Conservation (phyloP, 805 yeast genomes). For the Yamadazyma sp. region DNA sequence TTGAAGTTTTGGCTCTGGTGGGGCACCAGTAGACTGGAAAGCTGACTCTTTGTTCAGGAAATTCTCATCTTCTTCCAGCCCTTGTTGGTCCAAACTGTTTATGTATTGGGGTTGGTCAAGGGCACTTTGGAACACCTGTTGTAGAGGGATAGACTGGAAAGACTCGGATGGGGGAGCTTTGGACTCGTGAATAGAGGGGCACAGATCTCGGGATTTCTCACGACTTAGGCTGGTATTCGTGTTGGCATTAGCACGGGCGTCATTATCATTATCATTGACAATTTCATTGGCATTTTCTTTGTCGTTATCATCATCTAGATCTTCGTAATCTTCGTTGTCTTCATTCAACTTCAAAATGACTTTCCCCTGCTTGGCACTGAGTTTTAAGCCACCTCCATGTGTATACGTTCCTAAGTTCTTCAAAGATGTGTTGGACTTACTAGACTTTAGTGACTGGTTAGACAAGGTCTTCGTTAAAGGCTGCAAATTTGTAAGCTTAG, state of each 20-base stretch:
- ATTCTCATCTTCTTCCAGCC: neutral
- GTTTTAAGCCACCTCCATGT: constrained; percentile 30
- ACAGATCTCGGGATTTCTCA: too few species aligned
- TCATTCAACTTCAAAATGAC: constrained; percentile 43
- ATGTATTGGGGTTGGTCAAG: constrained; percentile 13
- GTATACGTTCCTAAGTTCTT: constrained; percentile 24
- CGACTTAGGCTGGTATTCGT: neutral
- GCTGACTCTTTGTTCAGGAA: neutral
- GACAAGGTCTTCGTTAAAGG: constrained; percentile 37
- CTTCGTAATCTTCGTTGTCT: constrained; percentile 41
- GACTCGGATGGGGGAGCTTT: neutral
- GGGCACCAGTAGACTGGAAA: neutral
- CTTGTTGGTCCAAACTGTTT: neutral
- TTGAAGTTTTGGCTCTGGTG: constrained; percentile 1
- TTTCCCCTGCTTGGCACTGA: constrained; percentile 36
- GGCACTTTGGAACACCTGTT: constrained; percentile 18
- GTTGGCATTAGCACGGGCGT: neutral
- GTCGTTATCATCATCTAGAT: constrained; percentile 21
- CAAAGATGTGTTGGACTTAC: constrained; percentile 33
- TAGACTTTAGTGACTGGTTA: constrained; percentile 30
- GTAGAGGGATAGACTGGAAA: constrained; percentile 13
- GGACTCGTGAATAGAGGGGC: too few species aligned
- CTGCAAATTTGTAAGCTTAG: constrained; percentile 35
- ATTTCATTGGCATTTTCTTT: neutral
- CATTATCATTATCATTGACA: neutral